Evolutionary conservation across 495 filamentous ascomycete genomes (phyloP).

Genomic region (Penicillium tannophilum): DNA sequence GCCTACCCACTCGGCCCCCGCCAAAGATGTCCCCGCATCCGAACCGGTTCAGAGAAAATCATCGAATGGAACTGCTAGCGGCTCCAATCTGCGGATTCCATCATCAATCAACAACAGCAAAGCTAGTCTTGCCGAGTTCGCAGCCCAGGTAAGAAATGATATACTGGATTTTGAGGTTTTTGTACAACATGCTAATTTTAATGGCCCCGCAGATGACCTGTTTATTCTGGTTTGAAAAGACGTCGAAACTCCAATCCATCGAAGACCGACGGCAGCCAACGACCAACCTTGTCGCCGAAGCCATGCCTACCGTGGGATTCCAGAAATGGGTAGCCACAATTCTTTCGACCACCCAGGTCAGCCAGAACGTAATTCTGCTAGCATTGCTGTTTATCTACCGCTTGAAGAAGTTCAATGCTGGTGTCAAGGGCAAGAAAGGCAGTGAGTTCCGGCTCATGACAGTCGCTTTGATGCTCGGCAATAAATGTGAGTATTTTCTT

Average conservation of each 20-base stretch:
- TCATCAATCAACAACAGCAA: slow-evolving; percentile 71
- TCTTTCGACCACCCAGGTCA: slow-evolving; percentile 92
- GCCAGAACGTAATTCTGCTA: slow-evolving; percentile 91
- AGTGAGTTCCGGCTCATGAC: slow-evolving; percentile 96
- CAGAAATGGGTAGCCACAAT: slow-evolving; percentile 93
- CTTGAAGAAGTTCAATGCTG: slow-evolving; percentile 84
- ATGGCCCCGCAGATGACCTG: slow-evolving; percentile 72
- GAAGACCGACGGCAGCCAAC: slow-evolving; percentile 61
- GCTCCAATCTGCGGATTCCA: slow-evolving; percentile 70
- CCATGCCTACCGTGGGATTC: slow-evolving; percentile 77
- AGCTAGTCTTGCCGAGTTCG: slow-evolving; percentile 77
- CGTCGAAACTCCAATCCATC: slow-evolving; percentile 69
- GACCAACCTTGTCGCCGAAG: slow-evolving; percentile 63
- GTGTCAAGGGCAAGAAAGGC: slow-evolving; percentile 83
- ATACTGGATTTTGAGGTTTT: neutral
- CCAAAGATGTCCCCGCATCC: slow-evolving; percentile 26
- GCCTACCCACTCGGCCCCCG: slow-evolving; percentile 25
- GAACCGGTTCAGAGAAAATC: slow-evolving; percentile 37
- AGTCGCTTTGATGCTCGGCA: slow-evolving; percentile 96
- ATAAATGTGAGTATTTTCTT: slow-evolving; percentile 75
- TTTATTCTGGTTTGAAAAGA: slow-evolving; percentile 98
- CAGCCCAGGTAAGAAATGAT: slow-evolving; percentile 65
- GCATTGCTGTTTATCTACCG: slow-evolving; percentile 93
- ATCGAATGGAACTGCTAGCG: slow-evolving; percentile 45
- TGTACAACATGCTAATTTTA: slow-evolving; percentile 8